Base-by-base conservation (phyloP, 176 grass and related monocot genomes). In the Carex parvula region DNA sequence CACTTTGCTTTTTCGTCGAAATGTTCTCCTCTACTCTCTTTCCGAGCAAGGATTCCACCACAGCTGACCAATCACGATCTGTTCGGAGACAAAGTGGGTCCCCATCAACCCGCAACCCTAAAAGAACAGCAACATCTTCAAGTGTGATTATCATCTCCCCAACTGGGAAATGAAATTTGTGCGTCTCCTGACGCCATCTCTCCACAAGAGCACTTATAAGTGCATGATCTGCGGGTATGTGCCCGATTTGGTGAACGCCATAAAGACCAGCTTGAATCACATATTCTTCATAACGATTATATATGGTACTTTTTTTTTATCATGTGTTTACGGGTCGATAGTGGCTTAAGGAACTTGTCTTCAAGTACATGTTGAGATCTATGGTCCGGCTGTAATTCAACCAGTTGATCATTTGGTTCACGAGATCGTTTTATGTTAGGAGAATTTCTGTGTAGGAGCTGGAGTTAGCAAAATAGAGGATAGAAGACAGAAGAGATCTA, bases 141-240 rank as follows among this genome's bases (percentile, higher is more conserved):
- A 80, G 56, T 35, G 77, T 80, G 11, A 80, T 80, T 11, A 54
- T 80, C 77, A 80, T 80, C 24, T 80, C 77, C 21, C 77, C 77
- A 80, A 58, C 77, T 11, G 77, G 77, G 8, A 80, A 58, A 50
- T 80, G 77, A 60, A 80, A 80, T 8, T 54, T 15, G 24, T 80
- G 77, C 0, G 56, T 80, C 20, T 80, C 77, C 50, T 80, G 77
- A 10, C 77, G 50, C 77, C 77, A 80, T 15, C 77, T 56, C 32
- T 80, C 77, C 50, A 60, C 77, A 39, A 80, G 77, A 37, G 77
- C 70, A 74, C 70, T 74, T 1, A 74, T 74, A 12, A 74, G 70
- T 50, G 70, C 70, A 74, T 53, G 42, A 22, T 74, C 70, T 48
- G 42, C 26, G 20, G 70, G 70, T 42, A 74, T 52, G 70, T 74